A percentile compares a stretch with the other conserved stretches of the same genome.
phyloP scores from a whole-genome alignment of 2,329 filamentous ascomycete species.

The Xenoacremonium recifei region DNA sequence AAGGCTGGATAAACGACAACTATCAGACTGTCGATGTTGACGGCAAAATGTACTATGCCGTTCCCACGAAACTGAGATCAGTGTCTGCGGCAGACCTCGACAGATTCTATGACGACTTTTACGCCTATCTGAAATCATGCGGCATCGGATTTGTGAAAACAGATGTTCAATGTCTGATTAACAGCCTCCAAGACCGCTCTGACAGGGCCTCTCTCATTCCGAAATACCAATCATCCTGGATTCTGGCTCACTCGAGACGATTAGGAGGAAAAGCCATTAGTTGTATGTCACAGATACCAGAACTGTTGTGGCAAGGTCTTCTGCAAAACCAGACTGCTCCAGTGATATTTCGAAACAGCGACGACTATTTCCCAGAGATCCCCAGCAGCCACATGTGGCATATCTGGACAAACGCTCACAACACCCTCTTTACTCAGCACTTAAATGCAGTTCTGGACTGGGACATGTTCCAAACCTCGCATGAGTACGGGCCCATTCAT shows the following conservation, averaged over 20 bases:
- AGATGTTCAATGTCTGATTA: slow-evolving; percentile 81
- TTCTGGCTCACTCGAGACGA: slow-evolving; percentile 67
- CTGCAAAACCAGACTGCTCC: slow-evolving; percentile 70
- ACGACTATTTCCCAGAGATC: slow-evolving; percentile 80
- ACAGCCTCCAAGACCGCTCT: slow-evolving; percentile 65
- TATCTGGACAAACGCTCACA: slow-evolving; percentile 84
- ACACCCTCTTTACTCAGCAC: slow-evolving; percentile 73
- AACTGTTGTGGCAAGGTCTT: slow-evolving; percentile 77
- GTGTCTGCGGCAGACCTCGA: slow-evolving; percentile 68
- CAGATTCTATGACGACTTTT: slow-evolving; percentile 82
- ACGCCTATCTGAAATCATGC: slow-evolving; percentile 65
- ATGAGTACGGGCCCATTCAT: slow-evolving; percentile 71
- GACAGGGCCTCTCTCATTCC: slow-evolving; percentile 65
- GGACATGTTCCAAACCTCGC: slow-evolving; percentile 60
- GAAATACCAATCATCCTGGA: slow-evolving; percentile 79
- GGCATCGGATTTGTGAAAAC: slow-evolving; percentile 83
- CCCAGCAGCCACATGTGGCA: slow-evolving; percentile 81
- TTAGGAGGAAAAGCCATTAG: slow-evolving; percentile 74
- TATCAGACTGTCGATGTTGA: slow-evolving; percentile 64
- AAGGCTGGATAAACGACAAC: slow-evolving; percentile 65
- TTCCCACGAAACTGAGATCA: slow-evolving; percentile 37
- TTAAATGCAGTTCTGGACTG: slow-evolving; percentile 78
- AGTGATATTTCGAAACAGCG: slow-evolving; percentile 75
- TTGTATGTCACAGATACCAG: slow-evolving; percentile 85
- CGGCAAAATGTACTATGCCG: slow-evolving; percentile 38